Conservation (phyloP, 768 basidiomycete species). For the Russula ochroleuca region DNA sequence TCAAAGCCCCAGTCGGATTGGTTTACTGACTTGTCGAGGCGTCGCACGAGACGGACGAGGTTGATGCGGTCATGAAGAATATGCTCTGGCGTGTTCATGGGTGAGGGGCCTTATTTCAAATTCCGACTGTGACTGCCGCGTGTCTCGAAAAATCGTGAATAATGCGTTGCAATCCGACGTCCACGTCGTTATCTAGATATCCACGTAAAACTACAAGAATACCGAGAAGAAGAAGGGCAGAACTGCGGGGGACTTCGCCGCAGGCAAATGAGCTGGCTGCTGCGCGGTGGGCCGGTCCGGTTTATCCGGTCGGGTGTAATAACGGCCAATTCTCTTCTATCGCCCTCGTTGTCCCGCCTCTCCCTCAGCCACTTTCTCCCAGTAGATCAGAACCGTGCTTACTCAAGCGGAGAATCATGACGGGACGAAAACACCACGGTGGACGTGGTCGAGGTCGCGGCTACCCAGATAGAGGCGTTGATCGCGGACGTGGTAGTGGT, state of each 20-base stretch:
- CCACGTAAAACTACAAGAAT: too few species aligned
- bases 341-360: background rate
- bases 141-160: too few species aligned
- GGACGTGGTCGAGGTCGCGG: slow-evolving; percentile 29
- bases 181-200: too few species aligned
- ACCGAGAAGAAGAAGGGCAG: too few species aligned
- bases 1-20: slow-evolving; percentile 38
- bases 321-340: background rate
- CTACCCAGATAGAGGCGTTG: slow-evolving; percentile 30
- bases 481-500: slow-evolving; percentile 31
- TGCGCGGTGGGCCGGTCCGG: slow-evolving; percentile 3
- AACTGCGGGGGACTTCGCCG: too few species aligned
- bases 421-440: slow-evolving; percentile 23
- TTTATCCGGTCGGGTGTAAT: background rate
- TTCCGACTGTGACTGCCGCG: background rate
- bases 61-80: slow-evolving; percentile 62
- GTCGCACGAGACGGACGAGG: slow-evolving; percentile 53
- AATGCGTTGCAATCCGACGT: too few species aligned
- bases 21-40: slow-evolving; percentile 53
- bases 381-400: background rate
- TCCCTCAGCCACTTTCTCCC: background rate
- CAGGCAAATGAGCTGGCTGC: background rate
- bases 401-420: background rate
- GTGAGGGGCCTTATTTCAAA: background rate
- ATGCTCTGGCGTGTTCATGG: slow-evolving; percentile 26